Base-by-base conservation (phyloP, 2,329 filamentous ascomycete species). In the Chrysoporthe austroafricana region DNA sequence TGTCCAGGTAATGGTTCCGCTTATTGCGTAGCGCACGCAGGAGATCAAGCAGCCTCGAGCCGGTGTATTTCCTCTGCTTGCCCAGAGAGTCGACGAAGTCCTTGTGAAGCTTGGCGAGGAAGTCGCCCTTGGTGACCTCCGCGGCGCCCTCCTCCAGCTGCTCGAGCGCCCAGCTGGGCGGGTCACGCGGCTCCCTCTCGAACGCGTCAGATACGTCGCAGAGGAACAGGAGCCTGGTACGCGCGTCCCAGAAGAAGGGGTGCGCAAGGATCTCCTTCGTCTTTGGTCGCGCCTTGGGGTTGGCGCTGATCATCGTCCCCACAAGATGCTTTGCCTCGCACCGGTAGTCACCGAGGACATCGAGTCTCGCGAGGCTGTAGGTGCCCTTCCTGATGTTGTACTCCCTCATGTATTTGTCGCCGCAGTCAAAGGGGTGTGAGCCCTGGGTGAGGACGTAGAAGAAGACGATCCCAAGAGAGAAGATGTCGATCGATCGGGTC, bases 381-480 rank as follows among this genome's bases (percentile, higher is more conserved):
- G 91, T 90, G 71, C 93, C 92, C 77, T 97, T 96, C 74, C 97
- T 94, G 74, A 99, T 98, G 78, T 99, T 98, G 74, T 96, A 92
- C 79, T 99, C 96, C 63, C 96, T 89, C 88, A 97, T 96, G 83
- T 96, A 98, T 62, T 93, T 90, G 75, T 96, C 94, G 66, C 96
- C 94, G 70, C 94, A 94, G 76, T 97, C 95, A 74, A 96, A 99
- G 0, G 96, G 96, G 77, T 99, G 96, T 1, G 86, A 88, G 18
- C 96, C 96, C 70, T 94, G 92, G 1, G 95, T 97, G 69, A 99
- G 85, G n/a, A 98, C 94, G 77, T 97, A 99, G 81, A 94, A 98
- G 83, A 97, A 99, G n/a, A 99, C 94, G 64, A 97, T 91, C 1
- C 96, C 96, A 46, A 99, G 86, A 0, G 94, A 97, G 81, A 99